Percentiles rank a stretch among this genome's conserved stretches.
Evolutionary conservation across 2,329 filamentous ascomycete genomes (phyloP).

Genomic region (Lecanicillium sp.): DNA sequence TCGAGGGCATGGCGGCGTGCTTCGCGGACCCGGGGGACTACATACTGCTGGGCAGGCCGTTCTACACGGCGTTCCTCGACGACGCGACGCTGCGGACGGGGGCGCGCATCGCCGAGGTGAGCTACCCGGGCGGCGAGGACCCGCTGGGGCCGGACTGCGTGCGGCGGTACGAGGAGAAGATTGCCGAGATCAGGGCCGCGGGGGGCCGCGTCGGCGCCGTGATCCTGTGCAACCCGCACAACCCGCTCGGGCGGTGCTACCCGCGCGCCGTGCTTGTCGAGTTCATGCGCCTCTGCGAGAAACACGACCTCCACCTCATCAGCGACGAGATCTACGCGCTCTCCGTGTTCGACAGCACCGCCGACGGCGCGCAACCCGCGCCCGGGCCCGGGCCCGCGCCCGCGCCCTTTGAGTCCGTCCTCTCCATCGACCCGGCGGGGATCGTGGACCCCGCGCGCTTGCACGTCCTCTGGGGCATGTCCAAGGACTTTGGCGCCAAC

Average conservation of each 20-base stretch:
- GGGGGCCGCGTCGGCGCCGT: constrained; percentile 39
- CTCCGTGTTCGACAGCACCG: constrained; percentile 40
- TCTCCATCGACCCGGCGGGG: constrained; percentile 36
- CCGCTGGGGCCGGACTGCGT: constrained; percentile 37
- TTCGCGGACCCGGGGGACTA: constrained; percentile 34
- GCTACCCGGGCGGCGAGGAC: constrained; percentile 35
- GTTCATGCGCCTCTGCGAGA: constrained; percentile 39
- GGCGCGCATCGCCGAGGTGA: constrained; percentile 35
- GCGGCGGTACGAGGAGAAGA: constrained; percentile 36
- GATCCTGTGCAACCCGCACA: constrained; percentile 47
- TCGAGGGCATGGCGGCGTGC: constrained; percentile 36
- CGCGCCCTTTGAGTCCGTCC: constrained; percentile 44
- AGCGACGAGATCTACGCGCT: constrained; percentile 46
- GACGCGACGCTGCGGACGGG: constrained; percentile 39
- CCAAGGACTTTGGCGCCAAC: constrained; percentile 51
- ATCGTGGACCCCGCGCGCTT: constrained; percentile 44
- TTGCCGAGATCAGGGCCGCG: constrained; percentile 30
- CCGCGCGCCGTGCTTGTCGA: constrained; percentile 31
- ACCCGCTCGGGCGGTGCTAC: constrained; percentile 46
- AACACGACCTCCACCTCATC: constrained; percentile 46
- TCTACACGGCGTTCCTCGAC: constrained; percentile 42
- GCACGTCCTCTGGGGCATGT: constrained; percentile 44
- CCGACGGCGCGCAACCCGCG: constrained; percentile 18
- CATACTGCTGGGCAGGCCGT: constrained; percentile 36
- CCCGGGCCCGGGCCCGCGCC: too few relatives aligned